phyloP scores from a whole-genome alignment of 1,139 yeast genomes.

The Komagataea norvegica region DNA sequence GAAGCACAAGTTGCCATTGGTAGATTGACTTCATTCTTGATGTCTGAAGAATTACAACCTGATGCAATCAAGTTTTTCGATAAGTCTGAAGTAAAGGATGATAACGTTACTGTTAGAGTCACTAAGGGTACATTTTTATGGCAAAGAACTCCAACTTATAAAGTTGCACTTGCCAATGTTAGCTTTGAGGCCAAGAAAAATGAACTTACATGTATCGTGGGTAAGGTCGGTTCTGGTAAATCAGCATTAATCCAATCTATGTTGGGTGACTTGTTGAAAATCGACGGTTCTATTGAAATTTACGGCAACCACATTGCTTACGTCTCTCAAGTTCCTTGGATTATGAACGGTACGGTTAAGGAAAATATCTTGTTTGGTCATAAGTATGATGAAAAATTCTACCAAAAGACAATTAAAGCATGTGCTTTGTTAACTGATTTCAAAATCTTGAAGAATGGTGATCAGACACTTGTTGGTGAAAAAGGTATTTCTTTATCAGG shows the following conservation, averaged over 20 bases:
- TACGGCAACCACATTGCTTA: conserved; percentile 77
- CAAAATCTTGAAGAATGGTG: conserved; percentile 79
- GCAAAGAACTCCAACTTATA: conserved; percentile 75
- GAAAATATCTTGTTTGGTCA: conserved; percentile 91
- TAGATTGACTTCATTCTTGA: conserved; percentile 70
- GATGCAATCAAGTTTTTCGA: conserved; percentile 65
- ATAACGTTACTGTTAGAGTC: conserved; percentile 56
- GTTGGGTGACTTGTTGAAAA: conserved; percentile 79
- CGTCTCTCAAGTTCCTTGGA: conserved; percentile 94
- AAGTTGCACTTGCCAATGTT: conserved; percentile 71
- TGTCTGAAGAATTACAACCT: conserved; percentile 73
- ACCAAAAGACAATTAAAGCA: conserved; percentile 74
- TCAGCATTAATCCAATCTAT: conserved; percentile 81
- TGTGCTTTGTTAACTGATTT: conserved; percentile 87
- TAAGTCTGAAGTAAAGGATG: conserved; percentile 51
- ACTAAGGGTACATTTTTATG: conserved; percentile 81
- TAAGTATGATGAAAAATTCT: conserved; percentile 73
- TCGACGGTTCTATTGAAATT: conserved; percentile 67
- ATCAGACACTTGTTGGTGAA: conserved; percentile 89
- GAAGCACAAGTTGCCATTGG: conserved; percentile 87
- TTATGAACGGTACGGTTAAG: conserved; percentile 87
- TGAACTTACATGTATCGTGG: conserved; percentile 80
- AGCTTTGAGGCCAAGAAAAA: conserved; percentile 73
- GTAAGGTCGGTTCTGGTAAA: conserved; percentile 91
- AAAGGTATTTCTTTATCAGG: conserved; percentile 96